Percentiles rank a stretch among this genome's conserved stretches.
Evolutionary conservation across 257 asterid genomes (phyloP).

Genomic region (Solanum commersonii): DNA sequence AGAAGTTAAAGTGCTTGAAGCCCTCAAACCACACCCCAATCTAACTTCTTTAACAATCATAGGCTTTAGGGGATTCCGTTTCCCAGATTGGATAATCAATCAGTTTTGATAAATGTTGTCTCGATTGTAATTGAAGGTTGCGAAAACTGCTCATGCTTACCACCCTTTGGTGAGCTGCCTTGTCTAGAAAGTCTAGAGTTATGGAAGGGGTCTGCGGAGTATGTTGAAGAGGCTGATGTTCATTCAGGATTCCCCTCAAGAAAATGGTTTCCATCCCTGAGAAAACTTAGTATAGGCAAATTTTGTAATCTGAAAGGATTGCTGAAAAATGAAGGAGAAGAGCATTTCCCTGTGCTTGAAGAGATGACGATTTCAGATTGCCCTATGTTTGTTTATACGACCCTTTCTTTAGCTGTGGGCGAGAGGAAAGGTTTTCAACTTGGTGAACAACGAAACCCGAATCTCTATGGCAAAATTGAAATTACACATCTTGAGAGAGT

Average conservation of each 20-base stretch:
- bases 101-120: neutral
- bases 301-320: neutral
- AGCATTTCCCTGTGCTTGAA: neutral
- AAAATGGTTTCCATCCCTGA: neutral
- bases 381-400: neutral
- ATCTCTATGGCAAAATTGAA: slow-evolving; percentile 3
- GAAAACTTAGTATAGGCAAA: fast-evolving
- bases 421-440: neutral
- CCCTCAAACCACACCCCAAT: too few species aligned
- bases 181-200: neutral
- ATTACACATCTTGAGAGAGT: slow-evolving; percentile 16
- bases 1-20: neutral
- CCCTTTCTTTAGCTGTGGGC: neutral
- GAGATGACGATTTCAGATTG: neutral
- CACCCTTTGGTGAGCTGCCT: slow-evolving; percentile 9
- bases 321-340: neutral
- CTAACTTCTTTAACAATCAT: neutral
- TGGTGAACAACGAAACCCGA: slow-evolving; percentile 6
- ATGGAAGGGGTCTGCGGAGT: neutral
- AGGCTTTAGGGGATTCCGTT: slow-evolving; percentile 1
- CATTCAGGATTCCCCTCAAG: neutral
- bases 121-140: neutral
- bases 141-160: neutral
- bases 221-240: too few species aligned
- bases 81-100: slow-evolving; percentile 14